Evolutionary conservation across 2,329 filamentous ascomycete genomes (phyloP), one percentile per base, ranked within the genome.

Genomic region (Paecilomyces sp.): DNA sequence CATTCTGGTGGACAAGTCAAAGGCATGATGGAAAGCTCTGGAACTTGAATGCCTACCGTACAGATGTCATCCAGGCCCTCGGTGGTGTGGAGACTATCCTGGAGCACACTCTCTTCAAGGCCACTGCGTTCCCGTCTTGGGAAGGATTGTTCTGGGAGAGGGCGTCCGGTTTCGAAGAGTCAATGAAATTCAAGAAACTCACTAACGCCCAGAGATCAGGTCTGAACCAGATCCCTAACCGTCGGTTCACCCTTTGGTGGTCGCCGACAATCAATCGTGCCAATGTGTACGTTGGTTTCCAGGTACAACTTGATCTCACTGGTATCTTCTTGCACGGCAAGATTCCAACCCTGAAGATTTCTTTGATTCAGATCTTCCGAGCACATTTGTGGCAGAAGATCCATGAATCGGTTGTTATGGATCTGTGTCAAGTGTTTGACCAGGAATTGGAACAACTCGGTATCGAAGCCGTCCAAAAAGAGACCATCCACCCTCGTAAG

Each of bases 381-480:
- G 94, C 95, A 57, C 94, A 99, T 85, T 87, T 99, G 81, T 99
- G 94, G 94, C 94, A 99, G 76, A 99, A 99, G 82, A 97, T 99
- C 54, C 95, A 99, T 76, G 94, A 99, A 76, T 95, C 90, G 0
- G 92, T 97, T 0, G 93, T 97, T 34, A 99, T 99, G 94, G 94
- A 99, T 82, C 77, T 99, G 70, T 97, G 94, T 68, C 95, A 99
- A 73, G 94, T 99, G 13, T 96, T 99, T 67, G 94, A 99, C 66
- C 93, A 97, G 71, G 94, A 99, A 73, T 80, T 99, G 52, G 94
- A 99, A 75, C 92, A 94, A 33, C 82, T 99, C 3, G 92, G 92
- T 36, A 97, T 99, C 60, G 94, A 99, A 76, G 95, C 92, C 1
- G 94, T 97, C 3, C 94, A 99, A 73, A 99, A 99, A 77, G 94